A percentile compares a stretch with the other conserved stretches of the same genome.
Conservation (phyloP, 805 yeast genomes). For the Scheffersomyces amazonensis region DNA sequence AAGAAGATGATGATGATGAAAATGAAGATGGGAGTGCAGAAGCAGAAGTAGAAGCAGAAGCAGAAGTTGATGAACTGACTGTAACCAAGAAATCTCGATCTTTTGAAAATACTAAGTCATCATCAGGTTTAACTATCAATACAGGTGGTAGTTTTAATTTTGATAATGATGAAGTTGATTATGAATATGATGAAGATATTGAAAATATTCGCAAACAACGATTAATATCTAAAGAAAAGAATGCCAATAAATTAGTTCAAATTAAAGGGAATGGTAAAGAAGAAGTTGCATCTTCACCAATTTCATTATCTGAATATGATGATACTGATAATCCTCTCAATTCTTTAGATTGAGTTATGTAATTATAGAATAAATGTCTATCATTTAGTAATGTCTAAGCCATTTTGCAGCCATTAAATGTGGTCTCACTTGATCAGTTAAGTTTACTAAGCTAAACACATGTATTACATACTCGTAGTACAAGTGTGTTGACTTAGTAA, state of each 20-base stretch:
- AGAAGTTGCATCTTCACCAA: slow-evolving; percentile 19
- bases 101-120: not conserved
- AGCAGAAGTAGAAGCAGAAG: not conserved
- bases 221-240: slow-evolving; percentile 20
- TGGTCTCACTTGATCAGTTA: no score
- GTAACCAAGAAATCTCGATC: not conserved
- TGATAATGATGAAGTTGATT: slow-evolving; percentile 8
- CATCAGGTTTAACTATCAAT: not conserved
- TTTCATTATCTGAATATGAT: slow-evolving; percentile 1
- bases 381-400: no score
- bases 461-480: no score
- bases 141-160: not conserved
- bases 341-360: no score
- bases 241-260: slow-evolving; percentile 19
- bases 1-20: slow-evolving; percentile 2
- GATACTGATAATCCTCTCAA: no score
- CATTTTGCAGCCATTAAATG: no score
- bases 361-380: no score
- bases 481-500: no score
- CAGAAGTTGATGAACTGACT: no score
- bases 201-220: slow-evolving; percentile 23
- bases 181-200: slow-evolving; percentile 9
- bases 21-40: not conserved
- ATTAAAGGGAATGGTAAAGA: slow-evolving; percentile 20
- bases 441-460: no score